Evolutionary conservation across 2,329 filamentous ascomycete species (phyloP).

Genomic region (Xenosphaeropsis pyriputrescens): DNA sequence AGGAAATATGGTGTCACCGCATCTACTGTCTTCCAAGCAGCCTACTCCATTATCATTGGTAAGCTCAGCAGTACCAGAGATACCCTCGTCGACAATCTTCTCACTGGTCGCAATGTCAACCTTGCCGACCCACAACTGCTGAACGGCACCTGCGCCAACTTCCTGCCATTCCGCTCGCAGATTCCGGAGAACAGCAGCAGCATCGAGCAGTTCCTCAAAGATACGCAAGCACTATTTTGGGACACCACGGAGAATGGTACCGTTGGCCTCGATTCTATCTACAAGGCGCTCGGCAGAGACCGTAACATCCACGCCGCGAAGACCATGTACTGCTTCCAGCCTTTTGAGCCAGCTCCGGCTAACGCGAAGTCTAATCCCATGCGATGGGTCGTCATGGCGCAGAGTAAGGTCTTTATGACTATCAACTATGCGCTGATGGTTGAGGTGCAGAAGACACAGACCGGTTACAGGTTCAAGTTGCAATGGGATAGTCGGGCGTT

Average conservation of each 20-base stretch:
- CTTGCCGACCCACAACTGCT: slow-evolving; percentile 20
- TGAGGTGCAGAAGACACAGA: no score
- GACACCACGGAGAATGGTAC: slow-evolving; percentile 14
- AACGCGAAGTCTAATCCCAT: no score
- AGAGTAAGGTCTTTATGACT: no score
- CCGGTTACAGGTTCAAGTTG: no score
- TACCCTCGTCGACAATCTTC: slow-evolving; percentile 20
- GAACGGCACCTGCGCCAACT: slow-evolving; percentile 21
- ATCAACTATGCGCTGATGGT: no score
- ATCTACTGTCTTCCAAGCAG: slow-evolving; percentile 21
- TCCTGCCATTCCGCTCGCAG: slow-evolving; percentile 18
- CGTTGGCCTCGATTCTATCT: slow-evolving; percentile 16
- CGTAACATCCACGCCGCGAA: slow-evolving; percentile 7
- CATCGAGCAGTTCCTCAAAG: slow-evolving; percentile 8
- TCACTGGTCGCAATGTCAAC: slow-evolving; percentile 22
- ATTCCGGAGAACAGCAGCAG: slow-evolving; percentile 4
- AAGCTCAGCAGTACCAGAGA: slow-evolving; percentile 8
- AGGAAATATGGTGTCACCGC: slow-evolving; percentile 14
- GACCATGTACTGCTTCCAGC: slow-evolving; percentile 18
- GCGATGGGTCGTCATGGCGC: no score
- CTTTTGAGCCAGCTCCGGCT: slow-evolving; percentile 15
- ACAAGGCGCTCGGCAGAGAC: slow-evolving; percentile 7
- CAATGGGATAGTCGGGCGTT: no score
- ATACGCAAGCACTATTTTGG: slow-evolving; percentile 16
- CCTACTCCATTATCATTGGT: slow-evolving; percentile 17